A percentile compares a stretch with the other conserved stretches of the same genome.
phyloP scores from a whole-genome alignment of 805 yeast species.

The Wickerhamomyces xylosicus region DNA sequence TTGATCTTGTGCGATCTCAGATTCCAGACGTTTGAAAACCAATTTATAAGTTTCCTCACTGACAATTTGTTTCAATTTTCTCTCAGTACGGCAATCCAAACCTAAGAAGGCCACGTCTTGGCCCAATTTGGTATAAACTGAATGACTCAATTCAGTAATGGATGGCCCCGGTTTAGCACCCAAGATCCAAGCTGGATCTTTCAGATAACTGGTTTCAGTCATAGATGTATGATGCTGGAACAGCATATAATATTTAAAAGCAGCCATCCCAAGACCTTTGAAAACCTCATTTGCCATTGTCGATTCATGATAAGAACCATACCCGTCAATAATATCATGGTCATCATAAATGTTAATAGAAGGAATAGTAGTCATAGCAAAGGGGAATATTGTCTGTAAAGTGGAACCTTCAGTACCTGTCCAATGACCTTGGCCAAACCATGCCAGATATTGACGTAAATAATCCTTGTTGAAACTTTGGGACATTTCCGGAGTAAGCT shows the following conservation, averaged over 20 bases:
- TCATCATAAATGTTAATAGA: conserved; percentile 83
- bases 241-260: conserved; percentile 79
- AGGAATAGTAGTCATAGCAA: conserved; percentile 77
- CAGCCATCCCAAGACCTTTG: conserved; percentile 61
- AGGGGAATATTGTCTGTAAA: conserved; percentile 56
- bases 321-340: conserved; percentile 95
- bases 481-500: conserved; percentile 36
- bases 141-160: conserved; percentile 56
- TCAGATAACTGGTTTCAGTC: conserved; percentile 27
- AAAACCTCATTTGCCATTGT: conserved; percentile 71
- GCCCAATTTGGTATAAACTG: conserved; percentile 68
- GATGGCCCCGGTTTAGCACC: conserved; percentile 54
- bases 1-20: conserved; percentile 41
- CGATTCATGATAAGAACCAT: conserved; percentile 71
- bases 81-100: conserved; percentile 88
- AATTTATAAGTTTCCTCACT: conserved; percentile 42
- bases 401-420: conserved; percentile 56
- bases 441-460: conserved; percentile 60
- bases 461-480: conserved; percentile 57
- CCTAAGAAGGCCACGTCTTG: conserved; percentile 63
- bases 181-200: conserved; percentile 51
- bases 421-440: conserved; percentile 93
- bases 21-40: conserved; percentile 47
- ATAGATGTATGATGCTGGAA: conserved; percentile 78
- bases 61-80: conserved; percentile 53